Conservation (phyloP, 768 basidiomycete genomes). For the Fomitopsis pulvina region DNA sequence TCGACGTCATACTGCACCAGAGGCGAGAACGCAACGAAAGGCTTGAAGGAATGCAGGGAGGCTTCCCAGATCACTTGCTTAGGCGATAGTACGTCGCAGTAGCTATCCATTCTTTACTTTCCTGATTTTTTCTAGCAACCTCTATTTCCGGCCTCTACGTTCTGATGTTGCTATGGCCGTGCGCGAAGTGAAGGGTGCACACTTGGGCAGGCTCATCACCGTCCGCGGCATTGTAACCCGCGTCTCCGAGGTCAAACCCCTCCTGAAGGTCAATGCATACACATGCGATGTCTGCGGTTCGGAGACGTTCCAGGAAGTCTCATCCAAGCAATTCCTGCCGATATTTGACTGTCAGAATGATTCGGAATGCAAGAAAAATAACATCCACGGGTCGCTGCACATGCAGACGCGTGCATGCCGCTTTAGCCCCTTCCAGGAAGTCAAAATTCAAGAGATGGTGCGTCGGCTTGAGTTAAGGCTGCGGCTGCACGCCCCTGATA, state of each 20-base stretch:
- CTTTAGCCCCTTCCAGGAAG: conserved; percentile 97
- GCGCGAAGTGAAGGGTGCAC: conserved; percentile 77
- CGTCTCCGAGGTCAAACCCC: conserved; percentile 97
- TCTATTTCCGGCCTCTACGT: conserved; percentile 88
- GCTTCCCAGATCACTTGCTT: conserved; percentile 87
- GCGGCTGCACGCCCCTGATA: background rate
- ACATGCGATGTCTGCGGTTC: conserved; percentile 97
- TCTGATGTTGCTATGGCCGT: conserved; percentile 79
- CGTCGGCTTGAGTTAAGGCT: conserved; percentile 16
- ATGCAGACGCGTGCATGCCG: conserved; percentile 98
- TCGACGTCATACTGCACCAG: conserved; percentile 95
- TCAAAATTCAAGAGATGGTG: conserved; percentile 99
- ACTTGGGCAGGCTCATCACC: conserved; percentile 91
- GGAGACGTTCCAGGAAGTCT: conserved; percentile 97
- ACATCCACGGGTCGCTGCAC: conserved; percentile 82
- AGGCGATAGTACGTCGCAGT: conserved; percentile 79
- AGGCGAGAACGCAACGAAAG: conserved; percentile 83
- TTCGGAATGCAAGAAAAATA: conserved; percentile 79
- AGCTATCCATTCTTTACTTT: background rate
- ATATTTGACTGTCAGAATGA: conserved; percentile 85
- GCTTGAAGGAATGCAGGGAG: conserved; percentile 62
- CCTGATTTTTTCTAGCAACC: conserved; percentile 51
- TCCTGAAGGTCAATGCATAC: conserved; percentile 95
- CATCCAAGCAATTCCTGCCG: conserved; percentile 85
- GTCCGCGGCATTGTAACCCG: conserved; percentile 97